Evolutionary conservation across 2,329 filamentous ascomycete species (phyloP).

Genomic region (Cladosporium colombiae): DNA sequence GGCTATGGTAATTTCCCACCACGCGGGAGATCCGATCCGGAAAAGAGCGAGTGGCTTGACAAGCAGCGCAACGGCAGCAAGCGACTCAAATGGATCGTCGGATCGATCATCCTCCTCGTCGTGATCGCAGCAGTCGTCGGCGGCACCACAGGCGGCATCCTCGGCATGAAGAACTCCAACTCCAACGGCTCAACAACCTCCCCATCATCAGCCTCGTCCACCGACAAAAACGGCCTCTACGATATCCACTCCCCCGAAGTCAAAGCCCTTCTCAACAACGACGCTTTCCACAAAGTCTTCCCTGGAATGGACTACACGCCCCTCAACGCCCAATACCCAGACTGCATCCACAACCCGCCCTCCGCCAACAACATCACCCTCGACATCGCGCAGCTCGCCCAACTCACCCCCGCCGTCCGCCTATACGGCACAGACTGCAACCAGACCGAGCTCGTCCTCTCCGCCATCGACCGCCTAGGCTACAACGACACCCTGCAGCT

Average conservation of each 20-base stretch:
- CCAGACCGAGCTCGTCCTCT: conserved; percentile 89
- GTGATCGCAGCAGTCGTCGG: conserved; percentile 71
- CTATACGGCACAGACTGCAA: conserved; percentile 97
- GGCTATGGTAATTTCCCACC: conserved; percentile 41
- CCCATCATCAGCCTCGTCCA: conserved; percentile 27
- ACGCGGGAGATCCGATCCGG: conserved; percentile 42
- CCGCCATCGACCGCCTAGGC: conserved; percentile 73
- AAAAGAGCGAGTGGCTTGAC: conserved; percentile 68
- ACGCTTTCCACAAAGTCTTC: conserved; percentile 85
- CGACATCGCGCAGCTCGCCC: conserved; percentile 85
- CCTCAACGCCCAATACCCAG: conserved; percentile 85
- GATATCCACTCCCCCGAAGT: conserved; percentile 74
- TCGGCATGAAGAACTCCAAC: conserved; percentile 54
- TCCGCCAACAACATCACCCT: conserved; percentile 94
- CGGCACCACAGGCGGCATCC: conserved; percentile 71
- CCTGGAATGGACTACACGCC: conserved; percentile 95
- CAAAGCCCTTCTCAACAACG: conserved; percentile 76
- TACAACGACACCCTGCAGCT: conserved; percentile 75
- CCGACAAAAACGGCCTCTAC: conserved; percentile 62
- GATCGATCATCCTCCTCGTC: conserved; percentile 62
- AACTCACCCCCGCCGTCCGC: conserved; percentile 83
- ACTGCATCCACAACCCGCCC: conserved; percentile 73
- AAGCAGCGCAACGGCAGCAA: conserved; percentile 63
- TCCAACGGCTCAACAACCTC: conserved; percentile 24
- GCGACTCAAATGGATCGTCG: conserved; percentile 68